Evolutionary conservation across 108 stramenopile species (phyloP), one percentile per base, ranked within the genome.

Genomic region (Skeletonema grethae): DNA sequence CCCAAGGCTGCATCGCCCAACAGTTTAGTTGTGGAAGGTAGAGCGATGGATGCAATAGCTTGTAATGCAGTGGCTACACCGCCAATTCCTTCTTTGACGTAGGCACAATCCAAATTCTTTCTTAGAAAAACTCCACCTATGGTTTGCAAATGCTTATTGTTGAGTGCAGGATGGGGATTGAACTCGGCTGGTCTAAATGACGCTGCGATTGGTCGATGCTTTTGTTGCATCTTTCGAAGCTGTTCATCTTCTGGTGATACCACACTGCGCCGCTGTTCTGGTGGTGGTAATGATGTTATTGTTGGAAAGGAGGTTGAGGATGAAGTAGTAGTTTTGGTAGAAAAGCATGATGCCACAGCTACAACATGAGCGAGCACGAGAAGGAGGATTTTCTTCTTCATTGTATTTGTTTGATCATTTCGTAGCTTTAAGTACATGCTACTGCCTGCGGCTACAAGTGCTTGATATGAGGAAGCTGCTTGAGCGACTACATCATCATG

Each of bases 91-190:
- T 75, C 57, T n/a, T 30, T 2, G 20, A 72, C 53, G 35, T 80
- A 78, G 25, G 79, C 69, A 45, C 68, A 63, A 22, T 72, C 53
- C 1, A 12, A 22, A 13, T 48, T 50, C 38, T 69, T 63, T 39
- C 89, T 73, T 24, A 86, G 59, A 36, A 90, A 72, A 8, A 83
- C 80, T 13, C 89, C 89, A 5, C 72, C 56, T 4, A 90, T 77
- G 4, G 89, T 90, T 72, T 90, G 89, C 30, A 90, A 18, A 68
- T 90, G 89, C n/a, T 50, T 31, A 70, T 90, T 90, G 24, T 55
- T 72, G 3, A 84, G 58, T 18, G 58, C 68, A n/a, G 75, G 81
- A 28, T 69, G 70, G 29, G 82, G 82, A 56, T 76, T 67, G 69
- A 80, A 90, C 29, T 75, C 50, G 2, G 53, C 36, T 34, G 80